Conservation (phyloP, 2,329 filamentous ascomycete species). For the Calonectria fujianensis region DNA sequence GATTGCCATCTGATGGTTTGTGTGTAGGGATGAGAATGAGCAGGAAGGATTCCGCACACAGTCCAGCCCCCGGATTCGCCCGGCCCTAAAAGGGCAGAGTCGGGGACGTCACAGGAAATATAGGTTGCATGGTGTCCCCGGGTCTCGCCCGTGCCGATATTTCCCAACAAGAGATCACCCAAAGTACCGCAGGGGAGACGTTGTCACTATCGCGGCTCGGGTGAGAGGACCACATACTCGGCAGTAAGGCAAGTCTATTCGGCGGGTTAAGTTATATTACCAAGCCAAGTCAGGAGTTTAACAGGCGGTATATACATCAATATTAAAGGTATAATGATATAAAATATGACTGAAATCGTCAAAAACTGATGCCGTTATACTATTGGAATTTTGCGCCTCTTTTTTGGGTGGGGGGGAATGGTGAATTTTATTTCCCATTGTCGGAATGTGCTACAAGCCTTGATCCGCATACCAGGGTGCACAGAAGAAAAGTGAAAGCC, state of each 20-base stretch:
- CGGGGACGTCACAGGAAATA: slow-evolving; percentile 3
- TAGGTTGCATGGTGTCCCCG: neutral
- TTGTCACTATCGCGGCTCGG: slow-evolving; percentile 21
- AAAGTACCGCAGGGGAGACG: slow-evolving; percentile 22
- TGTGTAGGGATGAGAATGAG: slow-evolving; percentile 3
- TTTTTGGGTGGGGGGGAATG: neutral
- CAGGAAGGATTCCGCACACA: slow-evolving; percentile 9
- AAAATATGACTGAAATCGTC: neutral
- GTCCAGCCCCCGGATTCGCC: slow-evolving; percentile 32
- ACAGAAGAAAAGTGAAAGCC: neutral
- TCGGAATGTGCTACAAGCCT: neutral
- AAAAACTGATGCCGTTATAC: neutral
- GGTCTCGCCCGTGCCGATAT: slow-evolving; percentile 29
- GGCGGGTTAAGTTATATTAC: neutral
- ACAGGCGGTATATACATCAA: no score
- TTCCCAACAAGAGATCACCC: slow-evolving; percentile 21
- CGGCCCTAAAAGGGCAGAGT: slow-evolving; percentile 13
- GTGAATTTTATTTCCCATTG: neutral
- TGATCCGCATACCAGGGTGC: neutral
- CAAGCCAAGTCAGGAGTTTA: neutral
- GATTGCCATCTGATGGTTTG: neutral
- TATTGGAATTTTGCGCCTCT: neutral
- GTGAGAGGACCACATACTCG: slow-evolving; percentile 1
- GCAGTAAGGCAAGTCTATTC: neutral
- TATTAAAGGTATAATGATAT: neutral